Conservation (phyloP, 768 basidiomycete species). For the Termitomyces sp. region DNA sequence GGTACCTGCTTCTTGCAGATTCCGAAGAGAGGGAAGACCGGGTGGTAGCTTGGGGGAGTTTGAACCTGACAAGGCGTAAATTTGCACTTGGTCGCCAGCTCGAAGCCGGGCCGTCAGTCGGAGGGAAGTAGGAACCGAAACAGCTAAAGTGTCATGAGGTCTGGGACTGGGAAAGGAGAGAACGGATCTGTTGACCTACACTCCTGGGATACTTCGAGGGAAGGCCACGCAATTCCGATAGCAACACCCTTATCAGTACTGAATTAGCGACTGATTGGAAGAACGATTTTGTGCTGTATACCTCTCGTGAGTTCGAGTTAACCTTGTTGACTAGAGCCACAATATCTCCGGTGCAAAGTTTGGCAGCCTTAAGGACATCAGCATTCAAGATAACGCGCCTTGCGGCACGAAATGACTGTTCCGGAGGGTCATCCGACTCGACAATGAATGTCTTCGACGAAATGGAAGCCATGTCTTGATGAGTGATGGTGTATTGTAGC, state of each 20-base stretch:
- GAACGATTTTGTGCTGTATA: conserved; percentile 1
- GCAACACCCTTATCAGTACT: conserved; percentile 49
- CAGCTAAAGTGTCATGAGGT: conserved; percentile 34
- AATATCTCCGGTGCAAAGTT: conserved; percentile 67
- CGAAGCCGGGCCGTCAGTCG: conserved; percentile 58
- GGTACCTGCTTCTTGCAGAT: conserved; percentile 46
- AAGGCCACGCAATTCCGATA: conserved; percentile 77
- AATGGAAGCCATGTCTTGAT: conserved; percentile 18
- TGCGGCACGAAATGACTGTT: conserved; percentile 45
- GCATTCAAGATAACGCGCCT: conserved; percentile 63
- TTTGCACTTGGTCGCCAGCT: conserved; percentile 42
- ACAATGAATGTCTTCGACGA: conserved; percentile 38
- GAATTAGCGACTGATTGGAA: conserved; percentile 11
- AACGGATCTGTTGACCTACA: conserved; percentile 38
- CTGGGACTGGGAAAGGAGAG: conserved; percentile 7
- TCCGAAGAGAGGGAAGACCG: conserved; percentile 48
- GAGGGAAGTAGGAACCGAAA: conserved; percentile 53
- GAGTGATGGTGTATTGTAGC: background rate
- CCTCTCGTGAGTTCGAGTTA: conserved; percentile 26
- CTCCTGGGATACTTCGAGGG: conserved; percentile 52
- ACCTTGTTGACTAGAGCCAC: conserved; percentile 48
- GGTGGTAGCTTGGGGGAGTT: conserved; percentile 30
- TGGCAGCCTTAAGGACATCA: conserved; percentile 57
- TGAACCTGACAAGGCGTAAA: conserved; percentile 46
- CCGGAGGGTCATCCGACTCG: conserved; percentile 28